Percentiles rank a stretch among this genome's conserved stretches.
These are phyloP conservation scores for Lentinula lateritia DNA, from an alignment of 768 basidiomycete species.

Conservation along the genomic window DNA sequence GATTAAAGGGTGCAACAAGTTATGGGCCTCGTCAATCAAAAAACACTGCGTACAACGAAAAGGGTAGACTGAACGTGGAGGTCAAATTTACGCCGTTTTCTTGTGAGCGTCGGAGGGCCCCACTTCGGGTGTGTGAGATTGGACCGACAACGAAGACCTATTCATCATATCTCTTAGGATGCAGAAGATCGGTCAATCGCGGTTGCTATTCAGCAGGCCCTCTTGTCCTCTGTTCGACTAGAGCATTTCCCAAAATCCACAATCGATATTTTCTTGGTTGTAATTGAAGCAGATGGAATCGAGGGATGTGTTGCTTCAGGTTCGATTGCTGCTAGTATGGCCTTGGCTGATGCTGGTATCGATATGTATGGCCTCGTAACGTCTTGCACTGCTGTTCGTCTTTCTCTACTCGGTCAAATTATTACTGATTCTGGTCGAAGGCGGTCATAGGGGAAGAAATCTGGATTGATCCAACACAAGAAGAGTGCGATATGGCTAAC, in stretches of 20 bases:
- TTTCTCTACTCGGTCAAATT: slow-evolving; percentile 1
- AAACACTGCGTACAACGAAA: slow-evolving; percentile 76
- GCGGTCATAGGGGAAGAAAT: slow-evolving; percentile 50
- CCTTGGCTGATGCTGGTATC: slow-evolving; percentile 89
- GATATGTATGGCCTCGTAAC: slow-evolving; percentile 86
- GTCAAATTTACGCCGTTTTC: slow-evolving; percentile 97
- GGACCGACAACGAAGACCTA: slow-evolving; percentile 9
- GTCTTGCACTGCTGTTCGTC: slow-evolving; percentile 71
- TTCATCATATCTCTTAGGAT: slow-evolving; percentile 51
- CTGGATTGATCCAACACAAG: slow-evolving; percentile 78
- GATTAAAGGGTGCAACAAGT: slow-evolving; percentile 28
- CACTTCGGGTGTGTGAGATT: slow-evolving; percentile 65
- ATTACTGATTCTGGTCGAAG: slow-evolving; percentile 28
- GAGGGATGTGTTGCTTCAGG: slow-evolving; percentile 86
- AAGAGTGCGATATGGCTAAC: slow-evolving; percentile 51
- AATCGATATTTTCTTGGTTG: slow-evolving; percentile 84
- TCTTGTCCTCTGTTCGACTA: slow-evolving; percentile 78
- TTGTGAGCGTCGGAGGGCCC: slow-evolving; percentile 68
- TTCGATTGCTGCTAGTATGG: slow-evolving; percentile 81
- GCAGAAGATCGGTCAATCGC: slow-evolving; percentile 89
- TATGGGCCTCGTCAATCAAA: slow-evolving; percentile 86
- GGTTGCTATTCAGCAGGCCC: slow-evolving; percentile 78
- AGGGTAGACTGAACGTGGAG: slow-evolving; percentile 87
- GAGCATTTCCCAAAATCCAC: slow-evolving; percentile 92
- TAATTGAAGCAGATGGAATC: slow-evolving; percentile 91